These are phyloP conservation scores for Neurospora pannonica DNA, from an alignment of 495 filamentous ascomycete genomes.

Conservation along the genomic window DNA sequence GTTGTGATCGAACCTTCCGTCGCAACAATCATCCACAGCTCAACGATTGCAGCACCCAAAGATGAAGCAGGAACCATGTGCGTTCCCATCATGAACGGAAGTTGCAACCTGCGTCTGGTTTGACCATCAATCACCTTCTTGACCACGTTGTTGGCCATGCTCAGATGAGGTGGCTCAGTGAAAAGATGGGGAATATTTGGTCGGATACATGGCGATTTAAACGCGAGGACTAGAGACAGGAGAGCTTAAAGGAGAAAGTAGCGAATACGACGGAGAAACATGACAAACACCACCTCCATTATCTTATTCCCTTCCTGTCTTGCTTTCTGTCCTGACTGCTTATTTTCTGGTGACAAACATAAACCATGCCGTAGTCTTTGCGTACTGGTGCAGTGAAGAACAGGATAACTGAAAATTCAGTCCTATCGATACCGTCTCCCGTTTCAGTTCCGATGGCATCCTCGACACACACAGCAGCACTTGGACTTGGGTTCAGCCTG, in stretches of 20 bases:
- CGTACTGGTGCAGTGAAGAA: no score
- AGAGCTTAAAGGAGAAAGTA: not conserved
- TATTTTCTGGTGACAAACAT: not conserved
- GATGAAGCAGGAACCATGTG: not conserved
- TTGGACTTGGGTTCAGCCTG: no score
- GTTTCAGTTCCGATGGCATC: no score
- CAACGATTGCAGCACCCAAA: not conserved
- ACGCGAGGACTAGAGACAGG: not conserved
- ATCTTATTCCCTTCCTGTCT: not conserved
- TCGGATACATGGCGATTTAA: not conserved
- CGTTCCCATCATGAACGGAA: not conserved
- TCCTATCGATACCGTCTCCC: no score
- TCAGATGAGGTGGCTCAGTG: not conserved
- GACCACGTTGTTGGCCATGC: not conserved
- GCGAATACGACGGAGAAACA: not conserved
- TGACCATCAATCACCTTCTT: not conserved
- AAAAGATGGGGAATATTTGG: not conserved
- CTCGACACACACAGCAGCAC: no score
- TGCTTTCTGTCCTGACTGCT: not conserved
- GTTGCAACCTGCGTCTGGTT: not conserved
- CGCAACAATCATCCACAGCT: not conserved
- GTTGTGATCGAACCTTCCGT: not conserved
- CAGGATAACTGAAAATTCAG: no score
- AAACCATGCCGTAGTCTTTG: not conserved
- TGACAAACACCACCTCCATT: not conserved